Base-by-base conservation (phyloP, 2,329 filamentous ascomycete species). In the Neobulgaria alba region DNA sequence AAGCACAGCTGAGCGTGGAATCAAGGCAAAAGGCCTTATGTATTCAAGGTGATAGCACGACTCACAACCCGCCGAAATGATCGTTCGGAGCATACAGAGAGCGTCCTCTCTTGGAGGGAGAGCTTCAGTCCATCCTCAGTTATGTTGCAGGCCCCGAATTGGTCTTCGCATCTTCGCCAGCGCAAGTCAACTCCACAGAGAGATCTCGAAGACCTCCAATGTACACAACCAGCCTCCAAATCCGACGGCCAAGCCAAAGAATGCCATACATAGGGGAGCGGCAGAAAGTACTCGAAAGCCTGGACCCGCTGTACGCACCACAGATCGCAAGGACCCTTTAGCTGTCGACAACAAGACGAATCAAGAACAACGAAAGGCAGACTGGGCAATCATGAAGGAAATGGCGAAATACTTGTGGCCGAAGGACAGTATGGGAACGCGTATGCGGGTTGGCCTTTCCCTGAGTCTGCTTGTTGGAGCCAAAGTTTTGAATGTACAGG, bases 301-400 rank as follows among this genome's bases (percentile, higher is more conserved):
- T 23, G 26, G 39, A 12, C 45, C 47, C 30, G 48, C 46, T 20
- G 36, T 35, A 10, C 43, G 48, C n/a, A 38, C 39, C 19, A 35
- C 36, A 7, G 38, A 46, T 12, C 54, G 54, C 16, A 64, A 64
- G 43, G 78, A 81, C 52, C 71, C 76, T 20, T 63, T 89, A 32
- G 73, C 84, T 15, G 66, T 72, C 10, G 71, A 82, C 57, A 73
- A 83, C 46, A 80, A 77, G 57, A 79, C 77, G 37, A 81, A 79
- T 15, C 79, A 89, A 55, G 86, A 95, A 65, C 93, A 98, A 71
- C 79, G 92, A 54, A 93, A 89, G 66, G 90, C 89, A 7, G 92
- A 98, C 59, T 95, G 90, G 90, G 89, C 89, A 35, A 98, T 98
- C 52, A 92, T 98, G 72, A 93, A 85, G 65, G 90, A 98, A 62